Evolutionary conservation across 2,329 filamentous ascomycete genomes (phyloP), one percentile per base, ranked within the genome.

Genomic region (Cytospora mali): DNA sequence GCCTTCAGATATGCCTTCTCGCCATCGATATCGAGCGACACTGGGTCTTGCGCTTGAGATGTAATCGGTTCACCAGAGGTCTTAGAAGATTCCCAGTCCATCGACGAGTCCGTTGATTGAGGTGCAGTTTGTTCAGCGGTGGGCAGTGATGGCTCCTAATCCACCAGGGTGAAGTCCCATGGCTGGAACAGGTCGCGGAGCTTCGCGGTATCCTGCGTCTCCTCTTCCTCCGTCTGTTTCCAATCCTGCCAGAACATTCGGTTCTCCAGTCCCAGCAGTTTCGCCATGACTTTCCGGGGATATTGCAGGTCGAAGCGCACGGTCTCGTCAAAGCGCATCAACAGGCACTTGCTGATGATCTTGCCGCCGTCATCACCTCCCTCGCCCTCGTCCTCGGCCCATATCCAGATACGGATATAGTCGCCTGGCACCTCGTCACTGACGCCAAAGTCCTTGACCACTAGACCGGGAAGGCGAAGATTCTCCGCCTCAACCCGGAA

Each of bases 401-500:
- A 95, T 57, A 96, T 85, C 87, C 92, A 92, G 6, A 95, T 81
- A 28, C 92, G 85, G 75, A 97, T 93, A 76, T 90, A 96, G 73
- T 96, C 86, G 10, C 83, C 78, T 18, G 71, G 74, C 21, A 82
- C 77, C 64, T 83, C 78, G 52, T 81, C 75, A 39, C 79, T 79
- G n/a, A 83, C 77, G 0, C 77, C 78, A 18, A 85, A 76, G 51
- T 84, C 81, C 10, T 76, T 76, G 39, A 74, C 75, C 55, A 77
- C 71, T 56, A 88, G 83, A 42, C 76, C 68, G 0, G 86, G 84
- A 61, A 85, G 83, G 61, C 79, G 75, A 53, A 80, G 72, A 68
- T 96, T 96, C 73, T 96, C 90, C 0, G 92, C 93, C 72, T 97
- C 88, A 1, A 96, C 91, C 58, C 89, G 88, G 78, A 99, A 97